Conservation (phyloP, 2,329 filamentous ascomycete genomes). For the Pyrenophora seminiperda region DNA sequence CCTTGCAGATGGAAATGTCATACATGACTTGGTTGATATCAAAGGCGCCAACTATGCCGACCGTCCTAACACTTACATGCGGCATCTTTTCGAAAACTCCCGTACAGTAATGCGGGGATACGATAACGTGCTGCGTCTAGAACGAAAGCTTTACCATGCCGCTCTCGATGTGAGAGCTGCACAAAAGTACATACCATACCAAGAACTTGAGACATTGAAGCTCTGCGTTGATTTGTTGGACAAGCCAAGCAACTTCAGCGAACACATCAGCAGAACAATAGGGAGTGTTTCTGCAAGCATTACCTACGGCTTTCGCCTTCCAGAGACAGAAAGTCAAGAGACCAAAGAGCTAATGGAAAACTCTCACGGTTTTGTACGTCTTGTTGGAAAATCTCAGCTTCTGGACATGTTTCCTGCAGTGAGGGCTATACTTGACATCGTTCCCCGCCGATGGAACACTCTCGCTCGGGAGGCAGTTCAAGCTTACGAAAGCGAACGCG, state of each 20-base stretch:
- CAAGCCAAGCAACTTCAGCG: neutral
- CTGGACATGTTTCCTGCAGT: constrained; percentile 2
- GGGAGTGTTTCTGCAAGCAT: constrained; percentile 3
- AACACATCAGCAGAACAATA: neutral
- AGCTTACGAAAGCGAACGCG: neutral
- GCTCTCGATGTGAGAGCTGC: constrained; percentile 8
- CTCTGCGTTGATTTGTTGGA: constrained; percentile 1
- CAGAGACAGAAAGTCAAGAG: neutral
- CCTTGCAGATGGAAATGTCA: neutral
- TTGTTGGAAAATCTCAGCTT: neutral
- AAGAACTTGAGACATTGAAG: constrained; percentile 8
- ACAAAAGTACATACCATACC: constrained; percentile 10
- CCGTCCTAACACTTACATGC: neutral
- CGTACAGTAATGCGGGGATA: constrained; percentile 1
- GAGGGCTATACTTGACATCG: too few relatives aligned
- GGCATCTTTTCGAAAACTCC: neutral
- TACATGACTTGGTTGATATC: neutral
- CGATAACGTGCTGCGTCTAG: neutral
- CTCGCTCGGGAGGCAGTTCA: neutral
- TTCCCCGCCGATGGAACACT: neutral
- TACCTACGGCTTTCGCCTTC: constrained; percentile 3
- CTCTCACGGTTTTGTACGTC: neutral
- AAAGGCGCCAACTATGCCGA: constrained; percentile 2
- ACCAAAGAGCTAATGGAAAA: constrained; percentile 1
- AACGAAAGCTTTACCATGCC: constrained; percentile 10